Conservation (phyloP, 2,329 filamentous ascomycete species). For the Elsinoe fawcettii region DNA sequence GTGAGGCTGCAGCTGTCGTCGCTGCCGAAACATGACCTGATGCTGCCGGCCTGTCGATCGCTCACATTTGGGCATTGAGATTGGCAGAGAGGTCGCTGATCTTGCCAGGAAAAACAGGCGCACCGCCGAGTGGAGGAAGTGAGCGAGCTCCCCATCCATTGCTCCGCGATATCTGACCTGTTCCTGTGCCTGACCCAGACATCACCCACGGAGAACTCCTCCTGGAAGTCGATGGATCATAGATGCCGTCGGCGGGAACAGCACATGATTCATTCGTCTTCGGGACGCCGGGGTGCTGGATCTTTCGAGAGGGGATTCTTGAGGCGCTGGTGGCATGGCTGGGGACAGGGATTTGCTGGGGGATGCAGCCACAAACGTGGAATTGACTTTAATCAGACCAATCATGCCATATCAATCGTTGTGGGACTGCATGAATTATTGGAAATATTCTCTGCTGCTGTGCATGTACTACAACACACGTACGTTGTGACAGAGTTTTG, state of each 20-base stretch:
- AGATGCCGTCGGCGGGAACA: background rate
- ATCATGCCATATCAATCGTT: background rate
- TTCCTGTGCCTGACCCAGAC: background rate
- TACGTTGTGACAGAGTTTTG: background rate
- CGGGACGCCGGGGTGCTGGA: background rate
- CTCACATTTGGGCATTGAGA: conserved; percentile 4
- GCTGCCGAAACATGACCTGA: background rate
- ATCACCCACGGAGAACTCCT: background rate
- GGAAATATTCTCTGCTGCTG: background rate
- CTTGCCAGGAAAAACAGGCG: background rate
- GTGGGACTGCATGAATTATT: background rate
- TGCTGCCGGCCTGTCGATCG: conserved; percentile 9
- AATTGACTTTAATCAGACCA: conserved; percentile 10
- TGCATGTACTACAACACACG: conserved; percentile 1
- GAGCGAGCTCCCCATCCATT: background rate
- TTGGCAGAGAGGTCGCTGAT: conserved; percentile 7
- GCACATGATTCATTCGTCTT: background rate
- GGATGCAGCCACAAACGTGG: conserved; percentile 13
- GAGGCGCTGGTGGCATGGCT: background rate
- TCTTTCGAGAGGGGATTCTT: background rate
- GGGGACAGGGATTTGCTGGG: background rate
- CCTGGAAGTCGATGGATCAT: background rate
- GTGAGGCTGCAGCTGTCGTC: conserved; percentile 8
- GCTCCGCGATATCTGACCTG: background rate
- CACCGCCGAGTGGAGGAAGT: background rate